Percentiles rank a stretch among this genome's conserved stretches.
phyloP scores from a whole-genome alignment of 2,329 filamentous ascomycete genomes.

The Gnomoniopsis sp. region DNA sequence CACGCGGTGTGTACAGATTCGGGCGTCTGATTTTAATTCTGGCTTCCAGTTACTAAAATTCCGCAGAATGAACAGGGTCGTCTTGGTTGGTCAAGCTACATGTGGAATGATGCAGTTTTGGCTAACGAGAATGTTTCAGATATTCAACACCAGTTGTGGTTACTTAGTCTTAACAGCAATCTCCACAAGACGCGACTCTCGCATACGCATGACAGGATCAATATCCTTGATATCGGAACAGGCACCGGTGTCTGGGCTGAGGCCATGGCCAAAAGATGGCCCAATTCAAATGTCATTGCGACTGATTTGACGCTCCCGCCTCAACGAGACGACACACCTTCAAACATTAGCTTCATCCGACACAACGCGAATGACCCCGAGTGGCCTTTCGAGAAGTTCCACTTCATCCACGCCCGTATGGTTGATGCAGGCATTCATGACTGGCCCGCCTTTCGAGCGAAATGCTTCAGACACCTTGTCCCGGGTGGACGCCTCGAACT shows the following conservation, averaged over 20 bases:
- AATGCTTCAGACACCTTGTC: neutral
- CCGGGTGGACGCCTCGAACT: neutral
- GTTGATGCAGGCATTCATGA: no score
- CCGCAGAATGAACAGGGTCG: no score
- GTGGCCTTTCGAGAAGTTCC: neutral
- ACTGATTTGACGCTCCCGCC: neutral
- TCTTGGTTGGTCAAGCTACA: no score
- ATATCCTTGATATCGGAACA: neutral
- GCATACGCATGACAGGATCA: no score
- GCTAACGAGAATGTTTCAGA: no score
- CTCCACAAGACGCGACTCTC: no score
- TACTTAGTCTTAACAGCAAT: no score
- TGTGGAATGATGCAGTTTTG: no score
- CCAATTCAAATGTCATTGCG: neutral
- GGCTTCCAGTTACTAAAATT: no score
- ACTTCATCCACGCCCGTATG: slow-evolving; percentile 4
- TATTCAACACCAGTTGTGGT: no score
- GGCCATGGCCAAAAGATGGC: neutral
- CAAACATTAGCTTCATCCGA: neutral
- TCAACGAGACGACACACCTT: neutral
- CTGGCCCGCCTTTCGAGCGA: neutral
- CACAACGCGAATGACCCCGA: neutral
- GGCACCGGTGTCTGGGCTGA: neutral
- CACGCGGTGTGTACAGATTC: no score
- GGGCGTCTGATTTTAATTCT: no score